Evolutionary conservation across 345 rosid genomes (phyloP), one percentile per base, ranked within the genome.

Genomic region (Brassica juncea): DNA sequence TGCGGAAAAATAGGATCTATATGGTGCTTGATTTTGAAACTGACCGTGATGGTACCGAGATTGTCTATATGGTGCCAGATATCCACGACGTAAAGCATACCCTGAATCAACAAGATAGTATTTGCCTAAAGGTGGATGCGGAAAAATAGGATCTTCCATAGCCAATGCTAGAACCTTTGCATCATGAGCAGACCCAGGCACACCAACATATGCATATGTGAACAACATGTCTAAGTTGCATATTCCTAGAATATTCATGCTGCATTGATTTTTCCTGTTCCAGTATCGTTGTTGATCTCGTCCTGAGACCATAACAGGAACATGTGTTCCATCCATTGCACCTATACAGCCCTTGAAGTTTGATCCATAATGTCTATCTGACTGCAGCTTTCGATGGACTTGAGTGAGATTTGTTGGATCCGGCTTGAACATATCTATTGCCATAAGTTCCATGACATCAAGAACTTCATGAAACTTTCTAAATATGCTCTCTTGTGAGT

Each of bases 171-270:
- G 44, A 37, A 37, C 44, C 44, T 37, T 37, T 37, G 44, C 44
- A 5, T 37, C 44, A 37, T 8, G 44, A 37, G 44, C 10, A 37
- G 10, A 37, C 54, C 14, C 19, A 61, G 35, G 35, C 35, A 30
- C 35, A 28, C 66, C 68, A 64, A 64, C 68, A 64, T 64, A 64
- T 32, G 34, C 15, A 23, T 64, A 64, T 64, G 47, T 64, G 8
- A 64, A 64, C 44, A 64, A 34, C 68, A 64, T 32, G 25, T 64
- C 68, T 4, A 64, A 31, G 11, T 63, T 63, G 23, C 68, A 63
- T 5, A 63, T 12, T 61, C 8, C 66, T 7, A 61, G 8, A 61
- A 61, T 61, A 8, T 61, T 61, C 35, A 27, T 61, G 25, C 11
- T 64, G 8, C 44, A 32, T 32, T 3, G 19, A 7, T 10, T 4